Percentiles rank a stretch among this genome's conserved stretches.
These are phyloP conservation scores for Reticulascus tulasneorum DNA, from an alignment of 2,329 filamentous ascomycete genomes.

Conservation along the genomic window DNA sequence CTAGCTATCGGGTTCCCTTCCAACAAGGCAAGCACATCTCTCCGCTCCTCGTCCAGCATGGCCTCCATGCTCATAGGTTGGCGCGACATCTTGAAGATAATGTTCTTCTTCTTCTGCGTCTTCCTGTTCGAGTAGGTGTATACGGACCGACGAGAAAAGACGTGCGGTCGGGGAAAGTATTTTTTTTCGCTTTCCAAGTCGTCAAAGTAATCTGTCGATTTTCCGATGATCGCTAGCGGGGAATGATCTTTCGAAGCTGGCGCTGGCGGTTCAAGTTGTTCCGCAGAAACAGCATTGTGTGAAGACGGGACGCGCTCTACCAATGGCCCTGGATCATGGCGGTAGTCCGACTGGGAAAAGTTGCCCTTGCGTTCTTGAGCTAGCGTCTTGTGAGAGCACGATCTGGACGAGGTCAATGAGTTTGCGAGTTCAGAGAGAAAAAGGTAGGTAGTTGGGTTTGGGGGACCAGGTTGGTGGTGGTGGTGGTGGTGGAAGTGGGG, in stretches of 20 bases:
- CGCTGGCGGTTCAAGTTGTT: constrained; percentile 16
- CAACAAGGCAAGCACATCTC: constrained; percentile 66
- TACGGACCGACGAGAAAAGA: too few relatives aligned
- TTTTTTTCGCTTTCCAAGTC: too few relatives aligned
- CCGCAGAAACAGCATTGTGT: constrained; percentile 21
- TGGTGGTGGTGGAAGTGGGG: neutral
- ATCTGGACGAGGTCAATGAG: neutral
- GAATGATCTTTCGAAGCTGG: constrained; percentile 20
- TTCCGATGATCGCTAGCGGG: too few relatives aligned
- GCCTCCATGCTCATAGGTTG: constrained; percentile 70
- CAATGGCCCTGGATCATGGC: constrained; percentile 21
- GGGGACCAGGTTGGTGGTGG: constrained; percentile 1
- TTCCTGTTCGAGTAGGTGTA: neutral
- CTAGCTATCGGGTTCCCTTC: constrained; percentile 41
- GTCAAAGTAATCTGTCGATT: too few relatives aligned
- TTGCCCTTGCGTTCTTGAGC: too few relatives aligned
- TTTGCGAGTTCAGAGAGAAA: neutral
- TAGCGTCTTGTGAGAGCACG: neutral
- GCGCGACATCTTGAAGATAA: constrained; percentile 24
- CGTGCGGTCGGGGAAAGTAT: too few relatives aligned
- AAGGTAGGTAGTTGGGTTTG: neutral
- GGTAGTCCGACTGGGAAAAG: too few relatives aligned
- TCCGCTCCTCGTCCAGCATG: constrained; percentile 71
- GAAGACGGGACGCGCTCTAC: too few relatives aligned
- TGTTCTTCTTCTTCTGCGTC: too few relatives aligned